Evolutionary conservation across 1,284 basidiomycete genomes (phyloP).

Genomic region (Naganishia liquefaciens): DNA sequence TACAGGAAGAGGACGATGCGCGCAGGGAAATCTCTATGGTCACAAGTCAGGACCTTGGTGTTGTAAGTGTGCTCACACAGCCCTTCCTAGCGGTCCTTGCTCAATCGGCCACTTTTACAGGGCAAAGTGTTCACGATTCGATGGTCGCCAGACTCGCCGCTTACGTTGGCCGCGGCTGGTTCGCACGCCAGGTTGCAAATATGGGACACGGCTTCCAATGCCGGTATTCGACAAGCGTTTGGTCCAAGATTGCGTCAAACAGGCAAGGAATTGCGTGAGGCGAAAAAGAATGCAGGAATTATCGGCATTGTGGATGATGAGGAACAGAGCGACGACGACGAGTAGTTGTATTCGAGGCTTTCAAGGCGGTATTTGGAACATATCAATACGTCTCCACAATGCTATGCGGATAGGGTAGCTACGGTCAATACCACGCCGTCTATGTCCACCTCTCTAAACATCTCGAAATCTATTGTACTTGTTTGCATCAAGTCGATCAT

Average conservation of each 20-base stretch:
- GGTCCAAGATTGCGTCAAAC: conserved; percentile 69
- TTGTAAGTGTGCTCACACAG: conserved; percentile 62
- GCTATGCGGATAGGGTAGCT: conserved; percentile 6
- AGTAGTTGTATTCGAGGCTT: conserved; percentile 14
- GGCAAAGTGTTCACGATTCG: conserved; percentile 91
- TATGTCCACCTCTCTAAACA: conserved; percentile 37
- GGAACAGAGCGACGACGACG: conserved; percentile 33
- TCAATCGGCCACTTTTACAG: conserved; percentile 53
- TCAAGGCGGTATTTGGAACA: not conserved
- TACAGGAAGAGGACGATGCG: conserved; percentile 65
- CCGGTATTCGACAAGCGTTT: conserved; percentile 75
- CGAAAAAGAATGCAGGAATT: conserved; percentile 55
- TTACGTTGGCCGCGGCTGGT: conserved; percentile 91
- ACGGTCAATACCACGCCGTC: conserved; percentile 38
- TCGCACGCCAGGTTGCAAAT: conserved; percentile 89
- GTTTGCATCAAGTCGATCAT: conserved; percentile 35
- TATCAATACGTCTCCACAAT: not conserved
- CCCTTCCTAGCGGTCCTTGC: not conserved
- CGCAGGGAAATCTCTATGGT: conserved; percentile 84
- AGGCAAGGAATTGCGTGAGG: conserved; percentile 66
- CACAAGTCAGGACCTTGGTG: conserved; percentile 84
- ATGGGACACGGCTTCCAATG: conserved; percentile 85
- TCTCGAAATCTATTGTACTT: conserved; percentile 17
- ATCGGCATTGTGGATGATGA: conserved; percentile 38
- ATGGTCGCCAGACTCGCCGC: conserved; percentile 91